phyloP scores from a whole-genome alignment of 371 early-diverging fungal genomes.

The Choanephora cucurbitarum region DNA sequence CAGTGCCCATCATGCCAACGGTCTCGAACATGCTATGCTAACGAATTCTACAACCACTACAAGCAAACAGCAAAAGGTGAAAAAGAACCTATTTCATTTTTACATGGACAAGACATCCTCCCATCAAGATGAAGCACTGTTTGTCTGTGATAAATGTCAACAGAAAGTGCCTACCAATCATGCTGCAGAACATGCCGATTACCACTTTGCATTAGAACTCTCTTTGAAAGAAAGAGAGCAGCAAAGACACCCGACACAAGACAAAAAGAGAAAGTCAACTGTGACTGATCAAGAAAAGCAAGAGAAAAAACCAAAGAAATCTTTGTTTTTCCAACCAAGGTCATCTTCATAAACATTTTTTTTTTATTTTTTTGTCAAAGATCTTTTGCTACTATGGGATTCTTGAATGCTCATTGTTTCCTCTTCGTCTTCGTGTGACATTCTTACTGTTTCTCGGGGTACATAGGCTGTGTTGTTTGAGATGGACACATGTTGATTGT shows the following conservation, averaged over 20 bases:
- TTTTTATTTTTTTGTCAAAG: conserved; percentile 6
- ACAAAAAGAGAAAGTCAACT: background rate
- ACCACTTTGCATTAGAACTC: conserved; percentile 49
- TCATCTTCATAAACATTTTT: background rate
- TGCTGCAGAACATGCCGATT: conserved; percentile 52
- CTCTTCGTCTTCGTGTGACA: no score
- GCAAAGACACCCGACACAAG: background rate
- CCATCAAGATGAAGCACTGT: conserved; percentile 4
- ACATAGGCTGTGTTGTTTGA: no score
- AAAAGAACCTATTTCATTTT: background rate
- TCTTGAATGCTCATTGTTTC: conserved; percentile 7
- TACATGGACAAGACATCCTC: background rate
- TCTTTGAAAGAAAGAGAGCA: conserved; percentile 16
- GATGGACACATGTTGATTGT: no score
- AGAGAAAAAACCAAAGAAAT: conserved; percentile 3
- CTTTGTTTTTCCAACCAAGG: conserved; percentile 10
- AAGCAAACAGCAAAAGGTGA: background rate
- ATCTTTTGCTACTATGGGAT: conserved; percentile 15
- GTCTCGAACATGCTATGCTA: background rate
- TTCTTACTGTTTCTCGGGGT: no score
- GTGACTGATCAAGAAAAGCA: background rate
- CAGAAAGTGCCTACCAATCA: conserved; percentile 22
- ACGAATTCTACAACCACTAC: background rate
- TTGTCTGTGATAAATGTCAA: conserved; percentile 41
- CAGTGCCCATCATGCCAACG: conserved; percentile 5